Evolutionary conservation across 805 yeast genomes (phyloP).

Genomic region (Jamesozyma hellenica): DNA sequence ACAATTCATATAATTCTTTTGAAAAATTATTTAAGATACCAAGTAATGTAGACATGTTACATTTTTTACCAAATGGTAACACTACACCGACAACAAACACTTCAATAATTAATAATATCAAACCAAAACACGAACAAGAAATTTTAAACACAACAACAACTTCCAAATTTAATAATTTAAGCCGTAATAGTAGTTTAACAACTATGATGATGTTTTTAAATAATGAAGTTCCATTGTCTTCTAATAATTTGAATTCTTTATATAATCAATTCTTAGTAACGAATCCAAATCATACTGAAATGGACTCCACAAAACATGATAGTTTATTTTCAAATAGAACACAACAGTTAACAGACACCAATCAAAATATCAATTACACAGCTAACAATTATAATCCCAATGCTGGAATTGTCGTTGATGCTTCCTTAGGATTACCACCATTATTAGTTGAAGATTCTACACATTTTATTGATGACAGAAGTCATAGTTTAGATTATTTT

Average conservation of each 20-base stretch:
- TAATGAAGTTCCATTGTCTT: conserved; percentile 8
- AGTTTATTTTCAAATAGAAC: neutral
- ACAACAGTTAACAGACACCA: neutral
- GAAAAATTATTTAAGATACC: conserved; percentile 22
- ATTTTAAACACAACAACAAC: neutral
- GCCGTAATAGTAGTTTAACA: conserved; percentile 3
- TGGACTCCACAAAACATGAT: too few species aligned
- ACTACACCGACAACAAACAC: neutral
- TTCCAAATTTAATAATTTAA: neutral
- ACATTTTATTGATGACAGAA: neutral
- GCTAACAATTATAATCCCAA: conserved; percentile 13
- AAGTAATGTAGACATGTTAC: conserved; percentile 16
- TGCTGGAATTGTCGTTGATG: conserved; percentile 69
- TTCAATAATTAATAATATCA: neutral
- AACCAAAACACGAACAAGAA: neutral
- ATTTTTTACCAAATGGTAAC: neutral
- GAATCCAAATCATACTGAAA: neutral
- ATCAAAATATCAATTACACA: neutral
- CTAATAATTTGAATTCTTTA: conserved; percentile 2
- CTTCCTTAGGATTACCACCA: conserved; percentile 66
- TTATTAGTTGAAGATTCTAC: conserved; percentile 33
- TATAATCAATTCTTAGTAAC: neutral
- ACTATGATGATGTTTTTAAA: conserved; percentile 9
- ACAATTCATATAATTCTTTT: conserved; percentile 3
- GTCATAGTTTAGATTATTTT: neutral